Conservation (phyloP, 257 asterid species). For the Ophiorrhiza pumila region DNA sequence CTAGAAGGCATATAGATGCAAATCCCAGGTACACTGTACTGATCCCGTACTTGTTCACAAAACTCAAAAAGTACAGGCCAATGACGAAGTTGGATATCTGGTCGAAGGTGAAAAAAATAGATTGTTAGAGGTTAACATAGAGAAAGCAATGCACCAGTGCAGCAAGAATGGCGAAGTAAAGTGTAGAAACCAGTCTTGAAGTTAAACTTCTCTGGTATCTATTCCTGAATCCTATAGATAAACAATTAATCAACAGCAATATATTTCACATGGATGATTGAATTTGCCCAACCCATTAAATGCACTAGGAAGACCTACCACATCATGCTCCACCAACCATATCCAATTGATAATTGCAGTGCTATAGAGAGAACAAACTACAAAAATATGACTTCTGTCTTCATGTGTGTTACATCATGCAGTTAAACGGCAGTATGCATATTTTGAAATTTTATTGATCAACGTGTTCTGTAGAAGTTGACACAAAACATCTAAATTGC, state of each 20-base stretch:
- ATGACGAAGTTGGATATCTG: slow-evolving; percentile 88
- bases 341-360: background rate
- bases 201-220: background rate
- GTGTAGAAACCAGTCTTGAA: background rate
- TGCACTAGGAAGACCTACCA: no score
- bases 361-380: background rate
- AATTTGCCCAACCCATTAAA: background rate
- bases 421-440: background rate
- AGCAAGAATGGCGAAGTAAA: background rate
- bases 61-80: slow-evolving; percentile 86
- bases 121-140: background rate
- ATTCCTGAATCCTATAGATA: background rate
- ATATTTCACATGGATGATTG: background rate
- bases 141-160: background rate
- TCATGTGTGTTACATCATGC: background rate
- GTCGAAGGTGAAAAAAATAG: background rate
- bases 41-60: slow-evolving; percentile 81
- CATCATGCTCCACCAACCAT: background rate
- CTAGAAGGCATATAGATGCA: slow-evolving; percentile 64
- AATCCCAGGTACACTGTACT: slow-evolving; percentile 87
- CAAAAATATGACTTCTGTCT: background rate
- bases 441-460: background rate
- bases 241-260: background rate
- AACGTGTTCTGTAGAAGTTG: background rate
- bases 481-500: no score